phyloP scores from a whole-genome alignment of 2,329 filamentous ascomycete species.

The Claviceps sp. region DNA sequence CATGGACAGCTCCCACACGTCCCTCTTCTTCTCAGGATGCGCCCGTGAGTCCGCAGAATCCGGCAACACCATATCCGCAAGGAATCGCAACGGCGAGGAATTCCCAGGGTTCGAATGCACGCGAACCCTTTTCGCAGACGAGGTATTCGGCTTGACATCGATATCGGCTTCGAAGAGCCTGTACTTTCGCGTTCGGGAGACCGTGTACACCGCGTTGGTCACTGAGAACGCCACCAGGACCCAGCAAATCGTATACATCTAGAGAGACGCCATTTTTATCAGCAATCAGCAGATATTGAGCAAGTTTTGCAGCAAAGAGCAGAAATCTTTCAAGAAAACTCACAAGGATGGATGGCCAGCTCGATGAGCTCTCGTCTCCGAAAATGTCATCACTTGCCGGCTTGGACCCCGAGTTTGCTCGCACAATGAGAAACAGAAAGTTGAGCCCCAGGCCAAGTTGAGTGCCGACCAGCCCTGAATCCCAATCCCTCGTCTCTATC shows the following conservation, averaged over 20 bases:
- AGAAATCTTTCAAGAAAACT: constrained; percentile 14
- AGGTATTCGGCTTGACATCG: constrained; percentile 61
- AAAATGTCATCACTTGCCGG: constrained; percentile 69
- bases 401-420: constrained; percentile 54
- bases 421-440: constrained; percentile 65
- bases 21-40: constrained; percentile 65
- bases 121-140: constrained; percentile 76
- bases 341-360: constrained; percentile 50
- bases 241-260: constrained; percentile 63
- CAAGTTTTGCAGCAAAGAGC: no score
- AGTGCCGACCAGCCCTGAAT: constrained; percentile 64
- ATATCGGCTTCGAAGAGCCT: constrained; percentile 81
- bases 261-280: not conserved
- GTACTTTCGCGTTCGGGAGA: constrained; percentile 72
- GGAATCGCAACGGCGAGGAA: constrained; percentile 64
- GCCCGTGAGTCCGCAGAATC: constrained; percentile 69
- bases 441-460: constrained; percentile 68
- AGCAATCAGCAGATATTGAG: not conserved
- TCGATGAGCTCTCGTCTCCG: constrained; percentile 49
- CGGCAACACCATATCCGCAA: constrained; percentile 53
- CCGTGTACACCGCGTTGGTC: constrained; percentile 68
- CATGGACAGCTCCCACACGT: constrained; percentile 89
- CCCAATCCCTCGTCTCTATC: constrained; percentile 82
- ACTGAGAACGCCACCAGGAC: constrained; percentile 52
- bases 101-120: constrained; percentile 72